Evolutionary conservation across 163 green algal genomes (phyloP), one percentile per base, ranked within the genome.

Genomic region (Chlorella variabilis): DNA sequence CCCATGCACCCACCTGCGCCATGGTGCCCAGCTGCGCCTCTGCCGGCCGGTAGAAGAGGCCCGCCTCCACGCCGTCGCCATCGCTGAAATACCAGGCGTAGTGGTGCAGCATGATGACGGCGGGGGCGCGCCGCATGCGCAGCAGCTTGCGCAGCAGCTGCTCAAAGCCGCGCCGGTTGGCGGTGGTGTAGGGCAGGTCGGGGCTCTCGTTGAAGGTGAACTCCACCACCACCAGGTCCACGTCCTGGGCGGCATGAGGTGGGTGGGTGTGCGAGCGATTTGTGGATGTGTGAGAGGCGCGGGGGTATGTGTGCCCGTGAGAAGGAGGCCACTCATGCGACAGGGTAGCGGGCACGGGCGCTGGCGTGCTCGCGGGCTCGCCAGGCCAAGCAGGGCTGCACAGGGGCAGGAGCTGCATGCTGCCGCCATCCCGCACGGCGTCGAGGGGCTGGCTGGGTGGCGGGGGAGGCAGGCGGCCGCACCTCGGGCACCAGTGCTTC

Each of bases 91-190:
- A 67, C 71, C 71, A 78, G 33, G 71, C 71, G 34, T 79, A 79
- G 56, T 79, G 56, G 56, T 79, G 73, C 34, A 79, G 54, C 36
- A 79, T 38, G 0, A 79, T 29, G 13, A 79, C 56, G 36, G 73
- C 73, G 25, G 73, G 73, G 4, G 36, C 13, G 38, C 36, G 25
- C 36, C 36, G 73, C 54, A 79, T 38, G 36, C 38, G 36, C 27
- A 62, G 34, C 73, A 79, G 73, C 73, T 69, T 79, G 54, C 73
- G 73, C 73, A 79, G 73, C 36, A 79, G 73, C 49, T 66, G 51
- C 71, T 78, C 71, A 39, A 78, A 78, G 51, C 71, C 71, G 54
- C 71, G 71, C 25, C 71, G 51, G 31, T n/a, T 27, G 11, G 71
- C 34, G 25, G 38, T 58, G 54, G 11, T 39, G 36, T 49, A 78